Percentiles rank a stretch among this genome's conserved stretches.
These are phyloP conservation scores for Adansonia madagascariensis DNA, from an alignment of 441 rosid species.

Conservation along the genomic window DNA sequence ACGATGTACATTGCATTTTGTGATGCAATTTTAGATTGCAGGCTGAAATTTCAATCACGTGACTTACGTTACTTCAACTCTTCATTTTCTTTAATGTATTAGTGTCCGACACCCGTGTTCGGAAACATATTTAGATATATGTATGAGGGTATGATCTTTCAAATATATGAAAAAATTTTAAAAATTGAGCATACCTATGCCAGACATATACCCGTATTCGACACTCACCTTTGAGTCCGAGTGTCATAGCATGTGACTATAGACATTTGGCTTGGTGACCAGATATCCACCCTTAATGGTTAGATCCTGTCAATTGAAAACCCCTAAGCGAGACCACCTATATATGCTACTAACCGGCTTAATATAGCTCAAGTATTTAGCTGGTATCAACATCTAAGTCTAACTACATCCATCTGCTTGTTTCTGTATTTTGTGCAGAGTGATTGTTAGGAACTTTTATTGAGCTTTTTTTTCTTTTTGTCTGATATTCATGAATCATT, in stretches of 20 bases:
- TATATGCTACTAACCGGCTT: not conserved
- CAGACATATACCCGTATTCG: too few species aligned
- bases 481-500: constrained; percentile 1
- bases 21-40: too few species aligned
- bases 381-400: not conserved
- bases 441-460: not conserved
- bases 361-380: not conserved
- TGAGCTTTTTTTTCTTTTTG: not conserved
- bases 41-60: too few species aligned
- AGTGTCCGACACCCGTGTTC: too few species aligned
- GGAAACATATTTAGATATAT: too few species aligned
- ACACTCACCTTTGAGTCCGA: too few species aligned
- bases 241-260: not conserved
- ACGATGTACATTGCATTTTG: too few species aligned
- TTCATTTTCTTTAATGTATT: too few species aligned
- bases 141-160: too few species aligned
- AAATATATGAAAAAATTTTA: too few species aligned
- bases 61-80: too few species aligned
- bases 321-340: not conserved
- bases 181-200: too few species aligned
- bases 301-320: not conserved
- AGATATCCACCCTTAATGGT: not conserved
- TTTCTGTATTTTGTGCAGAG: not conserved
- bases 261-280: not conserved
- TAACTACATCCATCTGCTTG: not conserved